These are phyloP conservation scores for Suhomyces emberorum DNA, from an alignment of 805 yeast genomes.

Conservation along the genomic window DNA sequence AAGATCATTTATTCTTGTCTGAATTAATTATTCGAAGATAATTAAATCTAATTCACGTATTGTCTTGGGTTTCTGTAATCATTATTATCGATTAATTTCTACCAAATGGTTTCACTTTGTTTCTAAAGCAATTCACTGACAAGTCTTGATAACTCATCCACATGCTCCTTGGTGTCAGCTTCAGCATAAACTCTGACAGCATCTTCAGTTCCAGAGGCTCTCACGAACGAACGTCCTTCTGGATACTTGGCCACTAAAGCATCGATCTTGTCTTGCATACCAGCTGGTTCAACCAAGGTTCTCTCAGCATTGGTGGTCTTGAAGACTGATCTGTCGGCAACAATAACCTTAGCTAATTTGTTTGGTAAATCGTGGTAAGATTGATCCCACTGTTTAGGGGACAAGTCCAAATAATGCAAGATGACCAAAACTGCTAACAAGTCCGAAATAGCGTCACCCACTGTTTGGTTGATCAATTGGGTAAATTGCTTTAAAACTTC, in stretches of 20 bases:
- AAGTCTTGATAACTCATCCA: slow-evolving; percentile 24
- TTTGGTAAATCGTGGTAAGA: slow-evolving; percentile 87
- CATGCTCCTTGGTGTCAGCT: slow-evolving; percentile 48
- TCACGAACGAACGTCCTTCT: slow-evolving; percentile 82
- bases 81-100: too few relatives aligned
- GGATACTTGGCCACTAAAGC: slow-evolving; percentile 50
- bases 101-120: too few relatives aligned
- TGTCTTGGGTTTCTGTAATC: too few relatives aligned
- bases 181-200: slow-evolving; percentile 96
- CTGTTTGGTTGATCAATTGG: slow-evolving; percentile 86
- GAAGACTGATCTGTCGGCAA: slow-evolving; percentile 75
- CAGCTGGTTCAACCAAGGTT: slow-evolving; percentile 68
- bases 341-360: slow-evolving; percentile 73
- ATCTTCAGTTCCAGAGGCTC: slow-evolving; percentile 97
- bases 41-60: too few relatives aligned
- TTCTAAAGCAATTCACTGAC: slow-evolving; percentile 30
- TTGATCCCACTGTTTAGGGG: slow-evolving; percentile 70
- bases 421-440: slow-evolving; percentile 73
- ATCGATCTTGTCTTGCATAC: slow-evolving; percentile 74
- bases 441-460: slow-evolving; percentile 98
- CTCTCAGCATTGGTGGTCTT: slow-evolving; percentile 91
- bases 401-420: slow-evolving; percentile 50
- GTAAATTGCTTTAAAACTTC: slow-evolving; percentile 57
- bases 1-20: too few relatives aligned
- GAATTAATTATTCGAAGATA: too few relatives aligned